Base-by-base conservation (phyloP, 306 rosid species). In the Prinsepia uniflora region DNA sequence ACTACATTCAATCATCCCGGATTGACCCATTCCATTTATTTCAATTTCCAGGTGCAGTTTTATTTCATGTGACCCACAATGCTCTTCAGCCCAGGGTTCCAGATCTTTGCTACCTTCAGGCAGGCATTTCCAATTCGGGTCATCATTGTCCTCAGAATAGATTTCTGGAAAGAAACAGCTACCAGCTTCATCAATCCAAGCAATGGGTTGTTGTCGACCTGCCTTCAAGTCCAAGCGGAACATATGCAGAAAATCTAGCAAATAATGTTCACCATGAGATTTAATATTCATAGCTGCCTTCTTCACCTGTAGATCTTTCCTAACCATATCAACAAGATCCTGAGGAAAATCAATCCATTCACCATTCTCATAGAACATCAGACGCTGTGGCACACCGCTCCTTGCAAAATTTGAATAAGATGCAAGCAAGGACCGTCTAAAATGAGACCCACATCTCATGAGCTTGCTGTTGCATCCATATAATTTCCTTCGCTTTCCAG, bases 241-340 rank as follows among this genome's bases (percentile, higher is more conserved):
- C 98, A 94, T 87, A 70, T 87, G 97, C 80, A 94, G 70, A 78
- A 94, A 94, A 75, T 94, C 91, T 9, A 94, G 85, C 77, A 90
- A 73, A 72, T 82, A 80, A 68, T 49, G 80, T 72, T 64, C 64
- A 67, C 83, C 92, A 79, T 86, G 81, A 24, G 81, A 83, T 79
- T 86, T 85, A 39, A 94, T 78, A 77, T 90, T 94, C 63, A 85
- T 60, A 24, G 84, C 45, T 70, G 85, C 85, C 82, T 87, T 94
- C 87, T 86, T 94, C 2, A 59, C 77, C 63, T 82, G 83, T 55
- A 90, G 78, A 65, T 86, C 95, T 49, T 82, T 84, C 80, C 68
- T 81, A 50, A 87, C 87, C 83, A 81, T 58, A 63, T 89, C 90
- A 65, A 89, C 82, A 70, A 89, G 77, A 76, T 64, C 83, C 71